Evolutionary conservation across 2,329 filamentous ascomycete genomes (phyloP).

Genomic region (Dothistroma pini): DNA sequence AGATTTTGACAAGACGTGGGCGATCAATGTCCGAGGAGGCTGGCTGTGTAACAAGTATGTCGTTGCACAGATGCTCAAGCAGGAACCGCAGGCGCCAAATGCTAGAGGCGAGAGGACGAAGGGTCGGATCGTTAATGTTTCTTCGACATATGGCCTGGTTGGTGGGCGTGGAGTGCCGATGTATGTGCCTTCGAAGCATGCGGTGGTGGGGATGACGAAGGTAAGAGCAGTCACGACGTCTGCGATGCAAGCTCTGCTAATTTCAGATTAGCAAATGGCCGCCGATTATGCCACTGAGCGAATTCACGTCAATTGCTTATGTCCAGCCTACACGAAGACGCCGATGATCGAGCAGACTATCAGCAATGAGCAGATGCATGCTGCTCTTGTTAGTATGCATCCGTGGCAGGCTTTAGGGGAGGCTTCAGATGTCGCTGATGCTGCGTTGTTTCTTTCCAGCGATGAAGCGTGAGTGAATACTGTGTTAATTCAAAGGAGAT

Average conservation of each 20-base stretch:
- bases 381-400: neutral
- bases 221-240: neutral
- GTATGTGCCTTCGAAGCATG: conserved; percentile 23
- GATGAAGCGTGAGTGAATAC: conserved; percentile 9
- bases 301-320: conserved; percentile 24
- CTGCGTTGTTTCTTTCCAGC: conserved; percentile 8
- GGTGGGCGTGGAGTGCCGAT: conserved; percentile 1
- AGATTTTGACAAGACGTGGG: conserved; percentile 23
- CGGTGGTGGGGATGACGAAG: conserved; percentile 28
- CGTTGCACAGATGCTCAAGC: conserved; percentile 39
- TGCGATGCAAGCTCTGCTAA: neutral
- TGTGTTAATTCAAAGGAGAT: neutral
- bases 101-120: conserved; percentile 38
- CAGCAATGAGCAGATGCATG: neutral
- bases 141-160: conserved; percentile 18
- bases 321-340: conserved; percentile 20
- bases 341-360: conserved; percentile 11
- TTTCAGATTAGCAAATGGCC: conserved; percentile 20
- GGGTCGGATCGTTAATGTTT: conserved; percentile 52
- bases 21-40: conserved; percentile 40
- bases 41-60: conserved; percentile 44
- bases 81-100: conserved; percentile 33
- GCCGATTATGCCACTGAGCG: conserved; percentile 38
- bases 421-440: conserved; percentile 7
- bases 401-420: conserved; percentile 5